A percentile compares a stretch with the other conserved stretches of the same genome.
phyloP scores from a whole-genome alignment of 2,329 filamentous ascomycete species.

The Didymella pinodella region DNA sequence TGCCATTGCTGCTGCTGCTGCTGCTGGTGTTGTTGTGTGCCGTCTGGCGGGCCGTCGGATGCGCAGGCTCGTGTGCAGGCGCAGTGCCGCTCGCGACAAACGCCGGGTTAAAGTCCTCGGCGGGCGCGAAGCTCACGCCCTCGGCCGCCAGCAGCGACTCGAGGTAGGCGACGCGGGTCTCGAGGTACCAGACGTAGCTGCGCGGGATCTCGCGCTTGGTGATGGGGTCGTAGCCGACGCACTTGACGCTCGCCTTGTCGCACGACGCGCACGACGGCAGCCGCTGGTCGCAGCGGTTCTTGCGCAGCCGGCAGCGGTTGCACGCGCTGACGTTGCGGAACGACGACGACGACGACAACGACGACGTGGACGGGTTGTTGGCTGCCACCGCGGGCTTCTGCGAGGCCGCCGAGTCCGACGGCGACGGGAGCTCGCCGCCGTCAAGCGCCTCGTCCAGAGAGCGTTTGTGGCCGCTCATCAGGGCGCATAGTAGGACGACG shows the following conservation, averaged over 20 bases:
- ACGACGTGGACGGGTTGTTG: no score
- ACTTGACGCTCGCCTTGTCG: constrained; percentile 89
- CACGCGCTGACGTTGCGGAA: constrained; percentile 80
- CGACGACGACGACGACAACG: constrained; percentile 25
- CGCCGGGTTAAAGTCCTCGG: constrained; percentile 68
- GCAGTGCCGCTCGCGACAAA: not conserved
- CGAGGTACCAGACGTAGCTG: constrained; percentile 93
- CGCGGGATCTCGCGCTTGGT: constrained; percentile 94
- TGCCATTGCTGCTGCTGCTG: not conserved
- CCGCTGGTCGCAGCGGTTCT: constrained; percentile 94
- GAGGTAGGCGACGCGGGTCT: constrained; percentile 83
- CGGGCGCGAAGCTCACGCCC: constrained; percentile 74
- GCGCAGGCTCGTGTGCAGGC: constrained; percentile 29
- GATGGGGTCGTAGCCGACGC: constrained; percentile 95
- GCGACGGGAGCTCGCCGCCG: constrained; percentile 42
- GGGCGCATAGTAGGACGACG: constrained; percentile 45
- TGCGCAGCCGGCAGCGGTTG: constrained; percentile 84
- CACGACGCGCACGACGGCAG: constrained; percentile 90
- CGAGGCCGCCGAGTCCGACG: constrained; percentile 34
- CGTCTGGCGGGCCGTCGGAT: constrained; percentile 1
- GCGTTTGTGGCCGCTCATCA: constrained; percentile 52
- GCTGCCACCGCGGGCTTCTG: constrained; percentile 39
- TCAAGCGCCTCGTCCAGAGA: constrained; percentile 50
- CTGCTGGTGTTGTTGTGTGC: no score
- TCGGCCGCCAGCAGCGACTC: constrained; percentile 76